phyloP scores from a whole-genome alignment of 352 stramenopile species.

The Pythium aquatile region DNA sequence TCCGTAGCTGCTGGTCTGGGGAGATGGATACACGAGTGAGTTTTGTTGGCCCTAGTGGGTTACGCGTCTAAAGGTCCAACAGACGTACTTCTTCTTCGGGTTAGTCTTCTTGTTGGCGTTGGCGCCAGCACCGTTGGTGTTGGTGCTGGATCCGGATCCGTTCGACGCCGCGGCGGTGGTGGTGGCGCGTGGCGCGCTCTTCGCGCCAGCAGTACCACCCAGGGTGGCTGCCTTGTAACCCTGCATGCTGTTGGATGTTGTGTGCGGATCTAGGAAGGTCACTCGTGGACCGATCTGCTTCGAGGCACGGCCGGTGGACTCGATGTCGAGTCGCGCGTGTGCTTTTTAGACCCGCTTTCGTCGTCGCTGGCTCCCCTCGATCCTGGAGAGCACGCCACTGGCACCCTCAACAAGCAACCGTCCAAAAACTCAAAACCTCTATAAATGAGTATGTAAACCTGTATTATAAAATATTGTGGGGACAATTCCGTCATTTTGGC shows the following conservation, averaged over 20 bases:
- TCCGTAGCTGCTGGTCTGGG: conserved; percentile 7
- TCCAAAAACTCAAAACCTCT: conserved; percentile 3
- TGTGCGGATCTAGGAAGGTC: neutral
- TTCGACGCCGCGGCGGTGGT: conserved; percentile 10
- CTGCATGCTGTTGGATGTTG: conserved; percentile 16
- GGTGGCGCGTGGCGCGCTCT: conserved; percentile 2
- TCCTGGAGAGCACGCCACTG: conserved; percentile 15
- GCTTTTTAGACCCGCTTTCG: conserved; percentile 13
- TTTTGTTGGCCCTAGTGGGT: neutral
- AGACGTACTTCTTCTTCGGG: conserved; percentile 29
- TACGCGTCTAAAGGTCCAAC: neutral
- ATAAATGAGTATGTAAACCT: conserved; percentile 16
- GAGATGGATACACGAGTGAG: neutral
- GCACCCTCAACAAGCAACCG: conserved; percentile 24
- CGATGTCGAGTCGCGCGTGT: conserved; percentile 14
- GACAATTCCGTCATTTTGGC: conserved; percentile 11
- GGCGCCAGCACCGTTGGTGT: conserved; percentile 7
- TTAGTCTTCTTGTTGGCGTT: conserved; percentile 25
- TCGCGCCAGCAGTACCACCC: conserved; percentile 14
- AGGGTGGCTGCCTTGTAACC: conserved; percentile 27
- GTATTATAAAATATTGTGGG: conserved; percentile 16
- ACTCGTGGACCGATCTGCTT: neutral
- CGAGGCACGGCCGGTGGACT: neutral
- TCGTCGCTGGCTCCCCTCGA: conserved; percentile 22
- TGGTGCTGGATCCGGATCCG: conserved; percentile 7